These are phyloP conservation scores for Termitomyces sp. DNA, from an alignment of 768 basidiomycete genomes.

Conservation along the genomic window DNA sequence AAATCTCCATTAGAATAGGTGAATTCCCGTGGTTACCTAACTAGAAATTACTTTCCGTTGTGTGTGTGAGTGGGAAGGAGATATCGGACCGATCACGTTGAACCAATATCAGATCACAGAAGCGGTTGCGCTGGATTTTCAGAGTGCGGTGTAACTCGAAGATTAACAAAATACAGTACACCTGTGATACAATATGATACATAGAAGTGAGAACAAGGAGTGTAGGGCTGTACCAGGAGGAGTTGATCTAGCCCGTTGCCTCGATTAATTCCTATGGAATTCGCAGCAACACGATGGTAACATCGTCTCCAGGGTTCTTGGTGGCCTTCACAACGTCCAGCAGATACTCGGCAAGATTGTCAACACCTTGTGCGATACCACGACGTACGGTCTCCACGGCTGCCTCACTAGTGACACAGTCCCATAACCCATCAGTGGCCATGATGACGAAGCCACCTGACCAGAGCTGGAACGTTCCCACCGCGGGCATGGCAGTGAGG, in stretches of 20 bases:
- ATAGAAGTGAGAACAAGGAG: background rate
- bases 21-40: background rate
- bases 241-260: background rate
- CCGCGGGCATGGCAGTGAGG: conserved; percentile 45
- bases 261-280: background rate
- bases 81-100: background rate
- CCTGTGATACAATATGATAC: background rate
- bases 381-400: conserved; percentile 34
- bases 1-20: background rate
- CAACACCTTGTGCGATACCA: conserved; percentile 15
- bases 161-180: background rate
- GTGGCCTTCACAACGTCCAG: conserved; percentile 18
- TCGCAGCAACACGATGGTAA: conserved; percentile 26
- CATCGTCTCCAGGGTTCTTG: conserved; percentile 26
- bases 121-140: too few species aligned
- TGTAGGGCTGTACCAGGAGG: background rate
- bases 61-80: background rate
- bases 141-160: background rate
- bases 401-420: conserved; percentile 42
- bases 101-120: background rate
- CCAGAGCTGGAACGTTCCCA: conserved; percentile 29
- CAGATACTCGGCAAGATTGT: conserved; percentile 23
- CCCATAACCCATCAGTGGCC: conserved; percentile 54
- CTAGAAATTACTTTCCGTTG: background rate
- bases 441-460: conserved; percentile 40